Evolutionary conservation across 176 grass and related monocot species (phyloP).

Genomic region (Carex cristatella): DNA sequence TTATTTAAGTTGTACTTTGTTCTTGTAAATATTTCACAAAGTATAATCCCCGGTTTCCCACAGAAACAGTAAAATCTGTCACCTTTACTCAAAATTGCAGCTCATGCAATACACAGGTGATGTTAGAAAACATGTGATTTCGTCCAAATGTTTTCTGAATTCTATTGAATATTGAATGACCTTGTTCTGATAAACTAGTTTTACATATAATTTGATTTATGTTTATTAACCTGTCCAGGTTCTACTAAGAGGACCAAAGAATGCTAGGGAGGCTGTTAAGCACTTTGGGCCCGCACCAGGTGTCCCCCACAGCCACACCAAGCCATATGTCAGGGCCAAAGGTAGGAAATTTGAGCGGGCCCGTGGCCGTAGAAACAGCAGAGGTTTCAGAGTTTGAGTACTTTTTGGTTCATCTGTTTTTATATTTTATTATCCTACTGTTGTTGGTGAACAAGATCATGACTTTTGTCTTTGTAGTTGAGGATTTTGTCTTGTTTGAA

Average conservation of each 20-base stretch:
- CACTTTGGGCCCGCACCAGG: conserved; percentile 66
- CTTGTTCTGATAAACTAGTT: neutral
- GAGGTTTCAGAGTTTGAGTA: conserved; percentile 52
- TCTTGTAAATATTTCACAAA: too few relatives aligned
- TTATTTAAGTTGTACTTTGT: neutral
- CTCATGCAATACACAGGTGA: neutral
- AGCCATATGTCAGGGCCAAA: conserved; percentile 60
- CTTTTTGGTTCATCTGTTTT: conserved; percentile 3
- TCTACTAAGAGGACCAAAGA: conserved; percentile 71
- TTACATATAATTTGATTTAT: neutral
- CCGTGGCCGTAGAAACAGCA: conserved; percentile 72
- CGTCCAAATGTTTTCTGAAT: neutral
- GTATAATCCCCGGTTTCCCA: too few relatives aligned
- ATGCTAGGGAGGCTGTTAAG: conserved; percentile 67
- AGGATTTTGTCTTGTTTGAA: neutral
- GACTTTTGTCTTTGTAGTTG: neutral
- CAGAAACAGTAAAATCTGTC: neutral
- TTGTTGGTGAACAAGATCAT: neutral
- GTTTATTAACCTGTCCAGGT: conserved; percentile 22
- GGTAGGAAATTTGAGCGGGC: conserved; percentile 88
- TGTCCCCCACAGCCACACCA: conserved; percentile 71
- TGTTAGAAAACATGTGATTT: neutral
- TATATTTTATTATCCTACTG: conserved; percentile 21
- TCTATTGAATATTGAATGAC: too few relatives aligned
- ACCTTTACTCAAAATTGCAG: neutral